phyloP scores from a whole-genome alignment of 306 rosid species.

The Coriaria nepalensis region DNA sequence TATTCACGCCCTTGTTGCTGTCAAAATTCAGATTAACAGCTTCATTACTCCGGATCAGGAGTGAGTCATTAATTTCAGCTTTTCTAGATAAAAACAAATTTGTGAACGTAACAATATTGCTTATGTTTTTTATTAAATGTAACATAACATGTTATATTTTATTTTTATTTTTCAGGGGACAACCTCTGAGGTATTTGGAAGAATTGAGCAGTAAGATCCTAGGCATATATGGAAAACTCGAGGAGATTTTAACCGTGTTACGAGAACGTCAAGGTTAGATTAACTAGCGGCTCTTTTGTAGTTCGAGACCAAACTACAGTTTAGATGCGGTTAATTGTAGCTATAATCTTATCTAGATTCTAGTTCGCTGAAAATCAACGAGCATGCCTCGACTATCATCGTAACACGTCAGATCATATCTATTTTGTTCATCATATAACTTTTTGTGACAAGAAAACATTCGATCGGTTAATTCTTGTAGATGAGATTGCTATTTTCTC shows the following conservation, averaged over 20 bases:
- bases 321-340: too few relatives aligned
- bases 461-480: not conserved
- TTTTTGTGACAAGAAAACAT: not conserved
- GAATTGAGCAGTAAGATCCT: constrained; percentile 5
- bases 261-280: constrained; percentile 2
- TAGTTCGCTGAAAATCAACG: not conserved
- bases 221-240: constrained; percentile 1
- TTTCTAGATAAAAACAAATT: not conserved
- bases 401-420: not conserved
- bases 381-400: not conserved
- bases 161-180: constrained; percentile 1
- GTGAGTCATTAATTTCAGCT: not conserved
- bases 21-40: not conserved
- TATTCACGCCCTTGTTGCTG: constrained; percentile 8
- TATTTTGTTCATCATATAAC: not conserved
- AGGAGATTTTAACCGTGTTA: not conserved
- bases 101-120: not conserved
- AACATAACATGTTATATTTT: not conserved
- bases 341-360: too few relatives aligned
- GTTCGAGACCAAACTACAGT: too few relatives aligned
- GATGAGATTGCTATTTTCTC: constrained; percentile 1
- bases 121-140: too few relatives aligned
- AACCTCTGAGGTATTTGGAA: constrained; percentile 3
- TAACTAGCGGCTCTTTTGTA: not conserved
- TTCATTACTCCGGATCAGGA: constrained; percentile 1